Conservation (phyloP, 1,139 yeast species). For the Candida gigantensis region DNA sequence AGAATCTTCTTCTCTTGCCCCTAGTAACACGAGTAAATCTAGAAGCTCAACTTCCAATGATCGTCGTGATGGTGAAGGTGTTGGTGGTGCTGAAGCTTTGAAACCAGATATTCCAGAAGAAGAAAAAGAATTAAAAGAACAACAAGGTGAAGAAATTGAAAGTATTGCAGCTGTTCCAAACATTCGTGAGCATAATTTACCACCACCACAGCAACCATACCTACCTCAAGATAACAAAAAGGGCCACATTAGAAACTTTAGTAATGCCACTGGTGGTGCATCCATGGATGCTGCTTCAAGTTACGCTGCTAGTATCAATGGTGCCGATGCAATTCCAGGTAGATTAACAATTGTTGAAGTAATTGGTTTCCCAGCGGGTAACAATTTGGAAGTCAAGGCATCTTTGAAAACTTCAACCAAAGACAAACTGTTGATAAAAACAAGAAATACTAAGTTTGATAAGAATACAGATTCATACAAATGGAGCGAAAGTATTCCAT, state of each 20-base stretch:
- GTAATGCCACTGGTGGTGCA: constrained; percentile 22
- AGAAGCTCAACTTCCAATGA: constrained; percentile 3
- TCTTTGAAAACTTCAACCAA: constrained; percentile 52
- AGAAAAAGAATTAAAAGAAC: constrained; percentile 15
- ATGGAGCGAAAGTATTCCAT: constrained; percentile 69
- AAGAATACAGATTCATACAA: constrained; percentile 44
- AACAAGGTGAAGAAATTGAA: constrained; percentile 12
- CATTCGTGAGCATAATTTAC: constrained; percentile 35
- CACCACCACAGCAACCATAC: constrained; percentile 37
- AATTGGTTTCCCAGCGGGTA: constrained; percentile 29
- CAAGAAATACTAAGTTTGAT: constrained; percentile 58
- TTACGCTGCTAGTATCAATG: constrained; percentile 40
- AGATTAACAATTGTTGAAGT: constrained; percentile 51
- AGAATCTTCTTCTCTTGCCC: constrained; percentile 7
- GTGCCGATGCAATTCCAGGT: constrained; percentile 52
- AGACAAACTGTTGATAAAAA: constrained; percentile 62
- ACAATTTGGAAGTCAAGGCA: constrained; percentile 50
- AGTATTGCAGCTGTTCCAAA: constrained; percentile 33
- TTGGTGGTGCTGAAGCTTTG: neutral
- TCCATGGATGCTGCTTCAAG: constrained; percentile 34
- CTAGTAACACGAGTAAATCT: constrained; percentile 15
- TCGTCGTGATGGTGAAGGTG: neutral
- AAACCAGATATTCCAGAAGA: constrained; percentile 14
- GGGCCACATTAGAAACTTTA: constrained; percentile 29
- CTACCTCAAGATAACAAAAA: constrained; percentile 15